phyloP scores from a whole-genome alignment of 768 basidiomycete species.

The Antrodiella citrinella region DNA sequence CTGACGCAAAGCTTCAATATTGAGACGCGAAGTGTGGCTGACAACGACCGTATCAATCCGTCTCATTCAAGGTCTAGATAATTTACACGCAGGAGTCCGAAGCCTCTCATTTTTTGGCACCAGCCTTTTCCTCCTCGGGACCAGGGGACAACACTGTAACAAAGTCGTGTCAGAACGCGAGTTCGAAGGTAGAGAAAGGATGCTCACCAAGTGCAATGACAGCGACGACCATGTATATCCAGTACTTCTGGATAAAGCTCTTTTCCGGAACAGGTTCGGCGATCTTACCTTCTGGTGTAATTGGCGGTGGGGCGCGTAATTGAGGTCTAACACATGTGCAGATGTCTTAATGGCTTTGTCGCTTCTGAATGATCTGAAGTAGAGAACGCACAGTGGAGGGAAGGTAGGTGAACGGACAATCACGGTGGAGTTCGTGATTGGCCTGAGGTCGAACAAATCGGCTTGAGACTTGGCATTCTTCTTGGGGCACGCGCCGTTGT shows the following conservation, averaged over 20 bases:
- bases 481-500: constrained; percentile 55
- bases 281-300: constrained; percentile 59
- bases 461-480: constrained; percentile 10
- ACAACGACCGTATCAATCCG: background rate
- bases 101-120: background rate
- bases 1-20: too few relatives aligned
- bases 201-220: constrained; percentile 52
- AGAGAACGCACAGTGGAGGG: constrained; percentile 2
- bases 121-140: background rate
- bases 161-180: background rate
- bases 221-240: constrained; percentile 68
- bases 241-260: constrained; percentile 82
- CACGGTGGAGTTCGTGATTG: constrained; percentile 46
- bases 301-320: constrained; percentile 56
- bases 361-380: constrained; percentile 1
- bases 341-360: too few relatives aligned
- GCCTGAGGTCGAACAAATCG: constrained; percentile 17
- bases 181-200: background rate
- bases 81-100: background rate
- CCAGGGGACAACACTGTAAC: constrained; percentile 3
- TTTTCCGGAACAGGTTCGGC: constrained; percentile 59
- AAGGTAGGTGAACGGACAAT: constrained; percentile 7
- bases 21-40: background rate
- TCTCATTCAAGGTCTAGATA: background rate
- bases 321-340: constrained; percentile 42